phyloP scores from a whole-genome alignment of 768 basidiomycete genomes.

The Naganishia onofrii region DNA sequence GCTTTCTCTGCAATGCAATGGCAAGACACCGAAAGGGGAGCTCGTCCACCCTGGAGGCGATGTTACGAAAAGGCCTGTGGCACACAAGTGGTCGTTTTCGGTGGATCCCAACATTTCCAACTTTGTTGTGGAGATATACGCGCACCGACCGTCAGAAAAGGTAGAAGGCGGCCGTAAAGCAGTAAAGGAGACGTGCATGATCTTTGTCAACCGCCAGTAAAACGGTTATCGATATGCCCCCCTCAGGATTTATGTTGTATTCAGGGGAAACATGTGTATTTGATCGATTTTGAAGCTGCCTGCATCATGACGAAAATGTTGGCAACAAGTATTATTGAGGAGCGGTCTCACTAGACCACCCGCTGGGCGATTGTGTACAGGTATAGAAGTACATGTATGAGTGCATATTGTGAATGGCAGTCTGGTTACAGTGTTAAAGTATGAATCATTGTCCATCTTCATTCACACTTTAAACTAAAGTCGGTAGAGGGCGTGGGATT shows the following conservation, averaged over 20 bases:
- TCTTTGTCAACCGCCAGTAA: slow-evolving; percentile 22
- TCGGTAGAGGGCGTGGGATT: too few species aligned
- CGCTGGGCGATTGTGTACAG: too few species aligned
- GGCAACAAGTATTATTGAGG: too few species aligned
- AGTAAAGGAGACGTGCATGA: slow-evolving; percentile 22
- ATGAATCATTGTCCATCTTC: too few species aligned
- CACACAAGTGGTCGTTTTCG: slow-evolving; percentile 18
- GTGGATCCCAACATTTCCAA: slow-evolving; percentile 18
- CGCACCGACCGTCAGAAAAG: slow-evolving; percentile 3
- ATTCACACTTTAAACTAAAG: too few species aligned
- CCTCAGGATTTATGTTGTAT: neutral
- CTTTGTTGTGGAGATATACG: slow-evolving; percentile 13
- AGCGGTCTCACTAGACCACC: too few species aligned
- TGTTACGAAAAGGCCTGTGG: slow-evolving; percentile 2
- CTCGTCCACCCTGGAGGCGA: slow-evolving; percentile 20
- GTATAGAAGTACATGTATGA: neutral
- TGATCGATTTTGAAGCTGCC: neutral
- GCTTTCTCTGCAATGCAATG: slow-evolving; percentile 20
- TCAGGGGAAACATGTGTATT: neutral
- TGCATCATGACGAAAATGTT: neutral
- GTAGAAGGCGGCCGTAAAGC: neutral
- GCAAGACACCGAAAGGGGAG: slow-evolving; percentile 20
- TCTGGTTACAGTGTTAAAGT: too few species aligned
- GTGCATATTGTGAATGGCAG: too few species aligned
- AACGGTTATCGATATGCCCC: neutral